Conservation (phyloP, 164 flowering plant species). For the grape (Vitis vinifera) region ASM3070453v1 NC_081815.1:1988501-1989000, state of each 20-base stretch:
- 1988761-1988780: slow-evolving; percentile 97
- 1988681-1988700: slow-evolving; percentile 84
- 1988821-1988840: slow-evolving; percentile 50
- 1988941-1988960: slow-evolving; percentile 58
- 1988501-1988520: neutral
- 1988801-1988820: slow-evolving; percentile 96
- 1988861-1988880: too few species aligned
- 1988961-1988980: slow-evolving; percentile 82
- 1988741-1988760: slow-evolving; percentile 93
- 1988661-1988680: slow-evolving; percentile 88
- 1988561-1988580: neutral
- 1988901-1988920: too few species aligned
- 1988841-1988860: neutral
- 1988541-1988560: neutral
- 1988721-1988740: slow-evolving; percentile 61
- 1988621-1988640: slow-evolving; percentile 90
- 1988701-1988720: slow-evolving; percentile 81
- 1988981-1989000: slow-evolving; percentile 76
- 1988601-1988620: slow-evolving; percentile 27
- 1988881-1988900: too few species aligned
- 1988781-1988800: slow-evolving; percentile 97
- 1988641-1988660: slow-evolving; percentile 98
- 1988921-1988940: too few species aligned
- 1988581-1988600: neutral
- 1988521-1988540: slow-evolving; percentile 10